These are phyloP conservation scores for Phaeolepiota aurea DNA, from an alignment of 768 basidiomycete genomes.

Conservation along the genomic window DNA sequence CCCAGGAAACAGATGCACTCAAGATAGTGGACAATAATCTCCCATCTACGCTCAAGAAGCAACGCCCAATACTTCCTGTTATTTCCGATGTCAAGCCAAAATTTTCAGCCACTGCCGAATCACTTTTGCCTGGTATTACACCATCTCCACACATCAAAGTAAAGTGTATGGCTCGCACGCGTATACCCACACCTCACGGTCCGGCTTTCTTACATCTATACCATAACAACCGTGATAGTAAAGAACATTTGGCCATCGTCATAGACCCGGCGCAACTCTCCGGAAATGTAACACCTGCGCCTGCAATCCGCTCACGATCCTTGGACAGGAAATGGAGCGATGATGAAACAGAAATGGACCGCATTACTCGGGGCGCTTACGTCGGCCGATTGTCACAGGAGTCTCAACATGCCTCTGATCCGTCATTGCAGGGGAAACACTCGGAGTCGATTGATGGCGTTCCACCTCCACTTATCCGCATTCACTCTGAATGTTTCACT, in stretches of 20 bases:
- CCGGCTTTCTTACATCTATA: slow-evolving; percentile 91
- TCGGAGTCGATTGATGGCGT: slow-evolving; percentile 19
- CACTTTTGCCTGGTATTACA: slow-evolving; percentile 10
- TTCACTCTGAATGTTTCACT: slow-evolving; percentile 98
- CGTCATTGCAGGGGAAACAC: slow-evolving; percentile 15
- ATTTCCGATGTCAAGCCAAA: slow-evolving; percentile 17
- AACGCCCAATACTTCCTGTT: slow-evolving; percentile 21
- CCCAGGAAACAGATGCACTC: slow-evolving; percentile 27
- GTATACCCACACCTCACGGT: slow-evolving; percentile 94
- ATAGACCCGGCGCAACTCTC: slow-evolving; percentile 83
- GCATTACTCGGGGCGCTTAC: slow-evolving; percentile 90
- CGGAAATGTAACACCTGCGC: slow-evolving; percentile 32
- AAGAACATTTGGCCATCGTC: slow-evolving; percentile 95
- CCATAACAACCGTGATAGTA: slow-evolving; percentile 84
- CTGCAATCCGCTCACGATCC: slow-evolving; percentile 69
- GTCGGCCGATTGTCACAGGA: slow-evolving; percentile 69
- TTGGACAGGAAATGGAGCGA: slow-evolving; percentile 82
- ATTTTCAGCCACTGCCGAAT: slow-evolving; percentile 11
- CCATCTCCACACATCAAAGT: slow-evolving; percentile 46
- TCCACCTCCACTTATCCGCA: slow-evolving; percentile 80
- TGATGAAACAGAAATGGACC: slow-evolving; percentile 86
- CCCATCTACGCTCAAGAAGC: slow-evolving; percentile 29
- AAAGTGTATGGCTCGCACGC: slow-evolving; percentile 93
- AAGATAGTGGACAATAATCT: slow-evolving; percentile 31
- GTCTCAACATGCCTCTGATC: slow-evolving; percentile 35